Percentiles rank a stretch among this genome's conserved stretches.
Evolutionary conservation across 2,329 filamentous ascomycete species (phyloP).

Genomic region (Aspergillus japonicus): DNA sequence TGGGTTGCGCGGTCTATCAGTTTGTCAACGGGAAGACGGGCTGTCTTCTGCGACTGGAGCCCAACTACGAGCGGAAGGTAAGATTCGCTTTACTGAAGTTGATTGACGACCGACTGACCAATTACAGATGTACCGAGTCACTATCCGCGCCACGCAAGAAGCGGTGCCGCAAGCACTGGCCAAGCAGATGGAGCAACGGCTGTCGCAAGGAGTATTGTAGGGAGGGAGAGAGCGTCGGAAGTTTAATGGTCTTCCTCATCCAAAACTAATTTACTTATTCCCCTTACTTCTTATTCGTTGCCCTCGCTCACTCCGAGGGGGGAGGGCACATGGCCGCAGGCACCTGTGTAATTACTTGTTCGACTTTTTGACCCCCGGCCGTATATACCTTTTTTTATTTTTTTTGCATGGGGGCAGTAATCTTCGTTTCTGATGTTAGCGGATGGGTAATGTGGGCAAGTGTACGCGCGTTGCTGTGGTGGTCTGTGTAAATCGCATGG

Average conservation of each 20-base stretch:
- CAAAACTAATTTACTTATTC: not conserved
- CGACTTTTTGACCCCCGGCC: not conserved
- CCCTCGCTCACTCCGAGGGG: not conserved
- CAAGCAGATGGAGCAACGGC: conserved; percentile 81
- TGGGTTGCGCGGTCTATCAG: conserved; percentile 81
- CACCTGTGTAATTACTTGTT: not conserved
- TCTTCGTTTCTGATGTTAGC: conserved; percentile 11
- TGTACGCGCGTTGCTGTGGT: not conserved
- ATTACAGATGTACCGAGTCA: conserved; percentile 86
- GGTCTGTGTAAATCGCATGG: not conserved
- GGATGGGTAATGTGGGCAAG: not conserved
- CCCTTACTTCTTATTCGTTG: not conserved
- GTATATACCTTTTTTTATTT: not conserved
- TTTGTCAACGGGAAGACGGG: conserved; percentile 83
- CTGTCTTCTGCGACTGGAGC: conserved; percentile 88
- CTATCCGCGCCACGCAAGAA: conserved; percentile 91
- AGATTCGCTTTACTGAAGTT: conserved; percentile 30
- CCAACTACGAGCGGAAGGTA: conserved; percentile 89
- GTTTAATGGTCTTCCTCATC: no score
- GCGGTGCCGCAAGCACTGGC: conserved; percentile 75
- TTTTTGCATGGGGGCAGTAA: not conserved
- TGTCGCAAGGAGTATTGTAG: conserved; percentile 54
- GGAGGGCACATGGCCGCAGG: not conserved
- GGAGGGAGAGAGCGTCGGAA: not conserved
- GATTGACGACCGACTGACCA: conserved; percentile 14